Evolutionary conservation across 2,329 filamentous ascomycete species (phyloP).

Genomic region (Epichloe sp.): DNA sequence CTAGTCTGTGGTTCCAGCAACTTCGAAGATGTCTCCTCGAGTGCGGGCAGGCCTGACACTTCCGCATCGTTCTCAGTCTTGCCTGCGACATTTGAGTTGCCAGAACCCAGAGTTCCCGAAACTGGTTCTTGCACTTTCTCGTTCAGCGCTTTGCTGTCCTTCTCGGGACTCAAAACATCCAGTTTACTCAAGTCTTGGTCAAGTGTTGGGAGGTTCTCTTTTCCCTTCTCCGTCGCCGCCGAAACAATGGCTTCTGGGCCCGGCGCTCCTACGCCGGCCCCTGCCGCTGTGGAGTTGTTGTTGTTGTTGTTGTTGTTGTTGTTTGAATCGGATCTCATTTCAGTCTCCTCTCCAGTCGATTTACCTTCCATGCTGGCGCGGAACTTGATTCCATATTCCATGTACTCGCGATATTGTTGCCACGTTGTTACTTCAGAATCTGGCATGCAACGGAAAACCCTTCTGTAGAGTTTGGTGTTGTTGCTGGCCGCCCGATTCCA

Average conservation of each 20-base stretch:
- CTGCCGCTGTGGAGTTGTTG: conserved; percentile 19
- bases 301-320: conserved; percentile 16
- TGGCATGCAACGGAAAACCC: conserved; percentile 93
- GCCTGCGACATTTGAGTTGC: conserved; percentile 21
- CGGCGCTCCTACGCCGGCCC: conserved; percentile 30
- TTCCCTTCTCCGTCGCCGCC: conserved; percentile 16
- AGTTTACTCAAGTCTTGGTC: conserved; percentile 18
- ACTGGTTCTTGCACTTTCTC: conserved; percentile 18
- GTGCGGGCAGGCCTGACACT: conserved; percentile 29
- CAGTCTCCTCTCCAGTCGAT: conserved; percentile 34
- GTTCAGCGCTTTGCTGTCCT: conserved; percentile 16
- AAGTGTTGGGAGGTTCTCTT: conserved; percentile 13
- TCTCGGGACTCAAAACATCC: conserved; percentile 18
- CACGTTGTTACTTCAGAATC: conserved; percentile 89
- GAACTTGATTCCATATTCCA: conserved; percentile 66
- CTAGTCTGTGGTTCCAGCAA: conserved; percentile 23
- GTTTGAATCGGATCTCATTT: conserved; percentile 26
- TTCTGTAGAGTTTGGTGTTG: conserved; percentile 87
- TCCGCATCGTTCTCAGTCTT: background rate
- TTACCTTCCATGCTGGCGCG: conserved; percentile 50
- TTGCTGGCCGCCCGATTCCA: conserved; percentile 84
- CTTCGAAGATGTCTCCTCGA: conserved; percentile 26
- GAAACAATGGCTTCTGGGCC: conserved; percentile 26
- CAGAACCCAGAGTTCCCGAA: conserved; percentile 19
- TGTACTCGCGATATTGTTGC: conserved; percentile 82